Base-by-base conservation (phyloP, 768 basidiomycete genomes). In the Lyophyllum shimeji region DNA sequence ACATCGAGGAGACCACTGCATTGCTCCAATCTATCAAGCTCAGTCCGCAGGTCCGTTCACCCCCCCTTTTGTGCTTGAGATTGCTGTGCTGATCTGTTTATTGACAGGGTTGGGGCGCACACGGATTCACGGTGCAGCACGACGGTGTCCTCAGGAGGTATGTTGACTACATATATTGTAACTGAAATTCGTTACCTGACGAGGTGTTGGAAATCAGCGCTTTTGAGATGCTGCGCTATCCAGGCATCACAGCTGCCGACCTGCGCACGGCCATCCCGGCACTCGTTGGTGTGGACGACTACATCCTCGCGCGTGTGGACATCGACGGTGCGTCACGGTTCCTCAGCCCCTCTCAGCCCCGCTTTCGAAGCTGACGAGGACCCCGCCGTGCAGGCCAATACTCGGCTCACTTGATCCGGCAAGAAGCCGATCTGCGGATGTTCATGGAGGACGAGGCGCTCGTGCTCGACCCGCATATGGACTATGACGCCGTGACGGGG, bases 401-500 rank as follows among this genome's bases (percentile, higher is more conserved):
- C 60, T 74, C 75, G 31, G 76, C 80, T 0, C 85, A 89, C 62
- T 74, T 93, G 4, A 63, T 68, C 15, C 83, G 93, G 5, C 93
- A 95, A 74, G 77, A 79, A 47, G 87, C 87, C 1, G 92, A 95
- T 64, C 69, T 95, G 3, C 79, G 79, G 1, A 75, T 80, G 12
- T 95, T 95, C 72, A 74, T 84, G 62, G 80, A 85, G 51, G 92
- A 95, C 56, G 93, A 95, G 66, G 76, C 80, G 13, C 77, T 95
- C 20, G 44, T 76, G 23, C 80, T 95, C 21, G 85, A 90, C 62
- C 80, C 86, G 0, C 63, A 79, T 29, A 78, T 94, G 71, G 86
- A 95, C 65, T 96, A 94, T 63, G 64, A 71, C 1, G 50, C 67
- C 3, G 77, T 96, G 0, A 69, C 72, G 1, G 90, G 91, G 0